phyloP scores from a whole-genome alignment of 805 yeast genomes.

The Ogataea trehalophila region DNA sequence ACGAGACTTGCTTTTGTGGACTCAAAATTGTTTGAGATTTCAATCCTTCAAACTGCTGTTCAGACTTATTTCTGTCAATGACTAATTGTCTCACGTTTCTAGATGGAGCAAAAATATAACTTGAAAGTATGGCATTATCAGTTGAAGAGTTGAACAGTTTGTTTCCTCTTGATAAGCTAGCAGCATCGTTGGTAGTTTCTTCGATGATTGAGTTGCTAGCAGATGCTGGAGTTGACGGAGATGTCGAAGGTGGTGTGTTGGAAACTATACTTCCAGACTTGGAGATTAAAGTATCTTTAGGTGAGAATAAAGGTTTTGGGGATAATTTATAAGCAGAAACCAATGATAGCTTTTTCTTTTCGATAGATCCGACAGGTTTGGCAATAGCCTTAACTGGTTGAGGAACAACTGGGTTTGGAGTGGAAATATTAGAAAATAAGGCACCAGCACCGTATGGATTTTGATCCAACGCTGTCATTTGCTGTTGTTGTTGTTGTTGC shows the following conservation, averaged over 20 bases:
- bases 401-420: slow-evolving; percentile 33
- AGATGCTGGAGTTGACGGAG: slow-evolving; percentile 18
- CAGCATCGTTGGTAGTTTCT: slow-evolving; percentile 10
- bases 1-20: slow-evolving; percentile 32
- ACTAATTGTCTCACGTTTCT: slow-evolving; percentile 48
- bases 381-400: slow-evolving; percentile 49
- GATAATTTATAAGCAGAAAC: slow-evolving; percentile 57
- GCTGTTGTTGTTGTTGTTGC: slow-evolving; percentile 4
- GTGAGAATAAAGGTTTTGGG: slow-evolving; percentile 54
- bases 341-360: slow-evolving; percentile 57
- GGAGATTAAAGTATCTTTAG: slow-evolving; percentile 18
- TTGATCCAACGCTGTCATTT: slow-evolving; percentile 4
- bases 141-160: slow-evolving; percentile 42
- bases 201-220: slow-evolving; percentile 22
- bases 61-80: slow-evolving; percentile 37
- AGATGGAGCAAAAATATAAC: slow-evolving; percentile 69
- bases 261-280: slow-evolving; percentile 23
- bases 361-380: slow-evolving; percentile 40
- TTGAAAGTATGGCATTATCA: slow-evolving; percentile 63
- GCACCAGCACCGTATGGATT: slow-evolving; percentile 83
- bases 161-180: slow-evolving; percentile 5
- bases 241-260: slow-evolving; percentile 14
- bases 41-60: slow-evolving; percentile 19
- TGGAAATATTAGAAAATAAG: slow-evolving; percentile 44
- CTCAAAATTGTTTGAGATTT: slow-evolving; percentile 14